Conservation (phyloP, 2,329 filamentous ascomycete species). For the Ophiosphaerella korrae region DNA sequence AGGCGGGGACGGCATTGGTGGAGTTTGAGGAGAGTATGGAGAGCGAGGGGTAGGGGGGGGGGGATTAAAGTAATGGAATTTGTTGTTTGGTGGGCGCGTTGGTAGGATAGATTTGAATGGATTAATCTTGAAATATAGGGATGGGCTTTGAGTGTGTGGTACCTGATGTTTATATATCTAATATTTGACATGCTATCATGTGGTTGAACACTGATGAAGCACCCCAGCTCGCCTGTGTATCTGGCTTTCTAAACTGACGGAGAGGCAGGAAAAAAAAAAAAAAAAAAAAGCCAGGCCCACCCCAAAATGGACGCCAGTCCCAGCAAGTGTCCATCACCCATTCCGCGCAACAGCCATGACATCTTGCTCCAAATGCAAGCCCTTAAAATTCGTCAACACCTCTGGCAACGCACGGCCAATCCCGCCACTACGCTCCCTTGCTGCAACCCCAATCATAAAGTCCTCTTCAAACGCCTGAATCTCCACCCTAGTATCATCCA, state of each 20-base stretch:
- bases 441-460: conserved; percentile 64
- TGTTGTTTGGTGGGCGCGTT: neutral
- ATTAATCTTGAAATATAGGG: conserved; percentile 44
- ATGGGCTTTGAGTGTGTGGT: too few species aligned
- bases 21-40: conserved; percentile 53
- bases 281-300: too few species aligned
- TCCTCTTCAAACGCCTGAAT: conserved; percentile 63
- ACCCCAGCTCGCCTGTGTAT: too few species aligned
- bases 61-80: neutral
- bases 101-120: conserved; percentile 61
- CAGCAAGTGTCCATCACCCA: neutral
- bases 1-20: conserved; percentile 54
- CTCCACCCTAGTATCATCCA: conserved; percentile 62
- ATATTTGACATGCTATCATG: too few species aligned
- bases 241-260: neutral
- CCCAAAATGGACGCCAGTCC: too few species aligned
- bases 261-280: too few species aligned
- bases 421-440: conserved; percentile 42
- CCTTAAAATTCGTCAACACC: conserved; percentile 49
- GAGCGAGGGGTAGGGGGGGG: conserved; percentile 33
- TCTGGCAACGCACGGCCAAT: conserved; percentile 46
- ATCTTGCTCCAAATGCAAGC: conserved; percentile 55
- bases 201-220: too few species aligned
- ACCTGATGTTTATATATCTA: too few species aligned
- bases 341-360: conserved; percentile 33